A percentile compares a stretch with the other conserved stretches of the same genome.
phyloP scores from a whole-genome alignment of 345 rosid species.

The Ceriops tagal region DNA sequence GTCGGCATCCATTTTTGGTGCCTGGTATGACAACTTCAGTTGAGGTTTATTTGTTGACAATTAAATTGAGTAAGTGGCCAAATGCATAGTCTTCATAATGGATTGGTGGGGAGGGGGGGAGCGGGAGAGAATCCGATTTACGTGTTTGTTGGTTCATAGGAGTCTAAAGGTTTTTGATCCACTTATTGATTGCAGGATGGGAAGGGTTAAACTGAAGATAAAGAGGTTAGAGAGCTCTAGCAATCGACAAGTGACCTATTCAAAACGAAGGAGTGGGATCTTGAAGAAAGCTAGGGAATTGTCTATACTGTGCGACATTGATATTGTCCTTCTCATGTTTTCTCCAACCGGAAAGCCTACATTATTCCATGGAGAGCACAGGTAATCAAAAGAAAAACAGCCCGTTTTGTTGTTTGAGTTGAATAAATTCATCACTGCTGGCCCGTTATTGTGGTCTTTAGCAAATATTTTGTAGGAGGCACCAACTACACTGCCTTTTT shows the following conservation, averaged over 20 bases:
- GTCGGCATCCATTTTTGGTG: slow-evolving; percentile 13
- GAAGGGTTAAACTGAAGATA: slow-evolving; percentile 86
- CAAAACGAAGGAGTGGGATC: slow-evolving; percentile 74
- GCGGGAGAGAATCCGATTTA: not conserved
- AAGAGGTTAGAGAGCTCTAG: slow-evolving; percentile 73
- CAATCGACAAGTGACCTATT: slow-evolving; percentile 71
- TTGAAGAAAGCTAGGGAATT: slow-evolving; percentile 89
- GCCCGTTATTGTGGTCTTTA: no score
- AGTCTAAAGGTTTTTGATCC: not conserved
- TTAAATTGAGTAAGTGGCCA: slow-evolving; percentile 31
- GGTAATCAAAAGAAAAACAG: slow-evolving; percentile 30
- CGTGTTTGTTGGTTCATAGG: not conserved
- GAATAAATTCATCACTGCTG: no score
- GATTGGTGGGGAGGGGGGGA: not conserved
- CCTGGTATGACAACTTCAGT: slow-evolving; percentile 36
- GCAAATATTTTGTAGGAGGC: no score
- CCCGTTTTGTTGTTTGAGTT: not conserved
- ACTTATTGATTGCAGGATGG: slow-evolving; percentile 49
- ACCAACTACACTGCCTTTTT: no score
- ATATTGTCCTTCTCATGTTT: slow-evolving; percentile 80
- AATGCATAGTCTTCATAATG: not conserved
- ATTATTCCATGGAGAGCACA: slow-evolving; percentile 65
- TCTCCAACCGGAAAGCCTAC: slow-evolving; percentile 75
- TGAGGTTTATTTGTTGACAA: slow-evolving; percentile 16
- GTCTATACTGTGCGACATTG: slow-evolving; percentile 77